Evolutionary conservation across 140 eudicot genomes (phyloP).

Genomic region (Stevia rebaudiana): DNA sequence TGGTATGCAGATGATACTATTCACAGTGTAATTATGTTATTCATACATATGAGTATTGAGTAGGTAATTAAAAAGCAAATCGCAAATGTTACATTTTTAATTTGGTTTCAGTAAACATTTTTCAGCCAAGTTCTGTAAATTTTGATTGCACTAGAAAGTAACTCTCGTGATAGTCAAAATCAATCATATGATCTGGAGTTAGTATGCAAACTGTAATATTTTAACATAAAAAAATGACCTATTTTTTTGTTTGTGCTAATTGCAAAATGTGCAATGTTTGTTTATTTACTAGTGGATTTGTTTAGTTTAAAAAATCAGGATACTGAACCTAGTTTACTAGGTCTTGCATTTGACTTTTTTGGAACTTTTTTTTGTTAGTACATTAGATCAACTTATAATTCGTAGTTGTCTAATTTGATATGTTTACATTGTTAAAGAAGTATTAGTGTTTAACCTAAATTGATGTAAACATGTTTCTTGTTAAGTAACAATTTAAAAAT

Average conservation of each 20-base stretch:
- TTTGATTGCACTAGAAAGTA: not conserved
- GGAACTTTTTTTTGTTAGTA: not conserved
- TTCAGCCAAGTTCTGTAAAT: no score
- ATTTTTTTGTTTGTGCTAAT: not conserved
- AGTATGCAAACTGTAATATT: no score
- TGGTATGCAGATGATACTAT: not conserved
- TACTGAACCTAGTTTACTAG: constrained; percentile 9
- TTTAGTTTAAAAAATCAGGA: not conserved
- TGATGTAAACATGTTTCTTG: not conserved
- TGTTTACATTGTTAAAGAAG: not conserved
- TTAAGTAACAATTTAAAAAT: no score
- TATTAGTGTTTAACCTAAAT: not conserved
- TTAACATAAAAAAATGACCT: not conserved
- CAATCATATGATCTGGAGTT: not conserved
- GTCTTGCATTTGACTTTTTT: not conserved
- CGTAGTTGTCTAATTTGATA: not conserved
- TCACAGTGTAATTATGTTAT: not conserved
- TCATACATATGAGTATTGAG: not conserved
- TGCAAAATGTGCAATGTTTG: not conserved
- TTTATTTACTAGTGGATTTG: not conserved
- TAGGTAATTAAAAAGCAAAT: no score
- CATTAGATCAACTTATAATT: not conserved
- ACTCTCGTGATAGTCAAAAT: not conserved
- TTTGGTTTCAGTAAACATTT: no score
- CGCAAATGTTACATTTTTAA: no score